Evolutionary conservation across 148 eudicot genomes (phyloP).

Genomic region (Fagopyrum esculentum): DNA sequence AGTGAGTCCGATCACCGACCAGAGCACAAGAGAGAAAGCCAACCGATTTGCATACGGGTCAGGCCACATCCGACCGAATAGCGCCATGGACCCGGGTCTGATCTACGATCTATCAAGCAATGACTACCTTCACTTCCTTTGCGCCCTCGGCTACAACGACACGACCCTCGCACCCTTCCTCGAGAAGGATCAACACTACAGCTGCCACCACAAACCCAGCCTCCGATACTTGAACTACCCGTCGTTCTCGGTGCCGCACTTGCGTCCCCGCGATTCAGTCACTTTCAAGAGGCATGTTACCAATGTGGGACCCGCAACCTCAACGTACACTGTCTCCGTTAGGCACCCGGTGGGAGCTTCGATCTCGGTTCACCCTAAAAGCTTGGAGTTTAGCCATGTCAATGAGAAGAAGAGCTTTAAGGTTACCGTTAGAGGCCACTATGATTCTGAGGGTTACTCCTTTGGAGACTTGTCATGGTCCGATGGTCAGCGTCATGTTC

Average conservation of each 20-base stretch:
- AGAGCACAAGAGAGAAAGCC: conserved; percentile 10
- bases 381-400: conserved; percentile 26
- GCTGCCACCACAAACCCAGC: conserved; percentile 17
- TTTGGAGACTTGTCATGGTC: conserved; percentile 58
- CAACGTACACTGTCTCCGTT: conserved; percentile 27
- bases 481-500: conserved; percentile 48
- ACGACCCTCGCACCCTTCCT: conserved; percentile 20
- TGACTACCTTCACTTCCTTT: conserved; percentile 56
- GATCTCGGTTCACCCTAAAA: conserved; percentile 34
- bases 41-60: conserved; percentile 46
- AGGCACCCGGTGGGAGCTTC: conserved; percentile 28
- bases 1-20: conserved; percentile 25
- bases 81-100: conserved; percentile 55
- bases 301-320: conserved; percentile 56
- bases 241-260: conserved; percentile 41
- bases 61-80: conserved; percentile 55
- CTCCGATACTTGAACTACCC: conserved; percentile 47
- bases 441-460: neutral
- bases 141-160: conserved; percentile 44
- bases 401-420: conserved; percentile 43
- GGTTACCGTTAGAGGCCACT: conserved; percentile 24
- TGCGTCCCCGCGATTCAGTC: conserved; percentile 19
- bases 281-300: conserved; percentile 43
- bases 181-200: conserved; percentile 2
- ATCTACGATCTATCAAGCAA: conserved; percentile 41